A percentile compares a stretch with the other conserved stretches of the same genome.
phyloP scores from a whole-genome alignment of 108 stramenopile species.

The Fistulifera solaris region DNA sequence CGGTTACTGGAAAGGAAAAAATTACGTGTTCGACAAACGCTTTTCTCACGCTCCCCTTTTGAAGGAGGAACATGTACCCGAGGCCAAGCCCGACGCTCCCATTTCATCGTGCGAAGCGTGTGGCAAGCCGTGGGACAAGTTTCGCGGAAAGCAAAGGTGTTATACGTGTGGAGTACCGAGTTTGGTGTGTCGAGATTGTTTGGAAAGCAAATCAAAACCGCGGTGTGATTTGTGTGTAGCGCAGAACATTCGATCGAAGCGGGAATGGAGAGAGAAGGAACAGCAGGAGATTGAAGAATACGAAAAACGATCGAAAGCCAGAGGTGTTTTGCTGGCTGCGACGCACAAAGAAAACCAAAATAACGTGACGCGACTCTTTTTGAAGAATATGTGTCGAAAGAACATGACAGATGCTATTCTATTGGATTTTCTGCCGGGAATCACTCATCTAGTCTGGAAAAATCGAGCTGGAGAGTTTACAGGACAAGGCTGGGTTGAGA shows the following conservation, averaged over 20 bases:
- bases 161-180: slow-evolving; percentile 85
- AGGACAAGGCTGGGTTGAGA: slow-evolving; percentile 56
- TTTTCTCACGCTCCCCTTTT: slow-evolving; percentile 78
- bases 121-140: slow-evolving; percentile 83
- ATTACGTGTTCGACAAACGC: slow-evolving; percentile 85
- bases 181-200: slow-evolving; percentile 73
- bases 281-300: slow-evolving; percentile 38
- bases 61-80: slow-evolving; percentile 23
- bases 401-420: slow-evolving; percentile 30
- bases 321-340: slow-evolving; percentile 19
- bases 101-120: slow-evolving; percentile 61
- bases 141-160: slow-evolving; percentile 83
- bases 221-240: slow-evolving; percentile 62
- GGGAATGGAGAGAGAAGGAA: slow-evolving; percentile 30
- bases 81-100: slow-evolving; percentile 6
- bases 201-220: slow-evolving; percentile 31
- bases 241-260: slow-evolving; percentile 44
- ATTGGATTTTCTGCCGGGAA: slow-evolving; percentile 30
- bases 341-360: slow-evolving; percentile 26
- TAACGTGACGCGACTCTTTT: slow-evolving; percentile 33
- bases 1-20: slow-evolving; percentile 80
- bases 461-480: slow-evolving; percentile 26
- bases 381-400: slow-evolving; percentile 53
- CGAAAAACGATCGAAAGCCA: slow-evolving; percentile 33
- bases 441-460: slow-evolving; percentile 51